A percentile compares a stretch with the other conserved stretches of the same genome.
These are phyloP conservation scores for Aegilops longissima DNA, from an alignment of 176 grass and related monocot genomes.

Conservation along the genomic window DNA sequence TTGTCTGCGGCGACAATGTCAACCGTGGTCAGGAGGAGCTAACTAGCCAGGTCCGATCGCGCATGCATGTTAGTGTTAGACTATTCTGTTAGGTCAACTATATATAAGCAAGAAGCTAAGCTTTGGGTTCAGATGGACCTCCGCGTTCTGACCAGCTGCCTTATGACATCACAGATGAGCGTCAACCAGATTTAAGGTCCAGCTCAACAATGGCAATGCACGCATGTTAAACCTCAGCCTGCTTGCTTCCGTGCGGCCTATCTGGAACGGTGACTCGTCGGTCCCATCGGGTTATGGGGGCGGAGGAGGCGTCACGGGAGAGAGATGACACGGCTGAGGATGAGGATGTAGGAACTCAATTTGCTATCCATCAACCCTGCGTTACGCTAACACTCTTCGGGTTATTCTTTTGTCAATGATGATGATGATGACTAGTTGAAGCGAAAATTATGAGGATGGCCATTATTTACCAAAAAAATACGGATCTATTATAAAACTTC, in stretches of 20 bases:
- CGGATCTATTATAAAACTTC: too few species aligned
- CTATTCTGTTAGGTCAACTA: neutral
- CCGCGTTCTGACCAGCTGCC: neutral
- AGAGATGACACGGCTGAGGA: neutral
- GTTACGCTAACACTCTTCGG: neutral
- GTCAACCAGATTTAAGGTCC: neutral
- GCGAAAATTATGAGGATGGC: too few species aligned
- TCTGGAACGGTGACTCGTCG: neutral
- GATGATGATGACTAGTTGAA: too few species aligned
- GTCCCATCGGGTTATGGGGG: neutral
- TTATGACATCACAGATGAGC: neutral
- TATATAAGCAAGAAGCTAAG: neutral
- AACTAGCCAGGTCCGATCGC: neutral
- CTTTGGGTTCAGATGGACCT: neutral
- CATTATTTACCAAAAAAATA: too few species aligned
- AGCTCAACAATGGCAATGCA: slow-evolving; percentile 23
- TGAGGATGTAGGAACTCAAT: neutral
- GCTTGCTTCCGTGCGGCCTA: neutral
- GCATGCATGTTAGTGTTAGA: neutral
- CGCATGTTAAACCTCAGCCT: neutral
- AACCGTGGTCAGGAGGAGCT: neutral
- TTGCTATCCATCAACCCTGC: neutral
- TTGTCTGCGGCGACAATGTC: neutral
- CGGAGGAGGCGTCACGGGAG: neutral
- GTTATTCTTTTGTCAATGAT: too few species aligned